Conservation (phyloP, 768 basidiomycete species). For the Phylloporus scabripes region DNA sequence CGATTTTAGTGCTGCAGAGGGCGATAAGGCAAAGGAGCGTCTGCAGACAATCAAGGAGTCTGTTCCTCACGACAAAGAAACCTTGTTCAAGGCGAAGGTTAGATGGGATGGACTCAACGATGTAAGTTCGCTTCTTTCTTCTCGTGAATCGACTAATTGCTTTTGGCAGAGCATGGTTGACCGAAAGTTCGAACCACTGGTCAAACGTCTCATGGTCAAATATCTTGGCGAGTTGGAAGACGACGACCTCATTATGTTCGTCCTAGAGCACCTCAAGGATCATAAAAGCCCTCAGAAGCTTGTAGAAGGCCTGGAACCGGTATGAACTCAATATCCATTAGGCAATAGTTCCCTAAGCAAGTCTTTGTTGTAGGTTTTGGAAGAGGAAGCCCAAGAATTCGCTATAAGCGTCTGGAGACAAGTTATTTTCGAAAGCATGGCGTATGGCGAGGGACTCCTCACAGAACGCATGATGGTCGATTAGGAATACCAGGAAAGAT, state of each 20-base stretch:
- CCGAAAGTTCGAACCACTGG: constrained; percentile 79
- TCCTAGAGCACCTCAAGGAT: constrained; percentile 87
- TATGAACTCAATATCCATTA: constrained; percentile 39
- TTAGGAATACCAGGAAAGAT: constrained; percentile 26
- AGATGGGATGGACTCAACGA: constrained; percentile 90
- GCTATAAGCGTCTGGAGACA: constrained; percentile 82
- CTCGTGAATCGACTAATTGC: constrained; percentile 10
- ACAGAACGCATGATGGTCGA: constrained; percentile 84
- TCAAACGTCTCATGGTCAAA: constrained; percentile 77
- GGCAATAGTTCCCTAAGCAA: constrained; percentile 1
- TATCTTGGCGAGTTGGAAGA: constrained; percentile 91
- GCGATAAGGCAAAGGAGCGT: constrained; percentile 73
- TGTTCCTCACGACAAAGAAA: constrained; percentile 74
- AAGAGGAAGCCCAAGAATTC: constrained; percentile 84
- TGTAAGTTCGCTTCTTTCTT: constrained; percentile 41
- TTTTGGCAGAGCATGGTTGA: constrained; percentile 68
- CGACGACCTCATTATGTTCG: constrained; percentile 91
- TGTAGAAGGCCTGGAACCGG: constrained; percentile 86
- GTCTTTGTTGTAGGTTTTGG: constrained; percentile 59
- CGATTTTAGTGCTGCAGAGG: constrained; percentile 81
- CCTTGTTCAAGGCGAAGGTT: constrained; percentile 77
- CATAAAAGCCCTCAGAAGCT: constrained; percentile 82
- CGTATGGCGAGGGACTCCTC: constrained; percentile 82
- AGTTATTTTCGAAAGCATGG: constrained; percentile 93
- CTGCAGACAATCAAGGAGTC: constrained; percentile 70